Base-by-base conservation (phyloP, 2,329 filamentous ascomycete species). In the Ascochyta pisi region DNA sequence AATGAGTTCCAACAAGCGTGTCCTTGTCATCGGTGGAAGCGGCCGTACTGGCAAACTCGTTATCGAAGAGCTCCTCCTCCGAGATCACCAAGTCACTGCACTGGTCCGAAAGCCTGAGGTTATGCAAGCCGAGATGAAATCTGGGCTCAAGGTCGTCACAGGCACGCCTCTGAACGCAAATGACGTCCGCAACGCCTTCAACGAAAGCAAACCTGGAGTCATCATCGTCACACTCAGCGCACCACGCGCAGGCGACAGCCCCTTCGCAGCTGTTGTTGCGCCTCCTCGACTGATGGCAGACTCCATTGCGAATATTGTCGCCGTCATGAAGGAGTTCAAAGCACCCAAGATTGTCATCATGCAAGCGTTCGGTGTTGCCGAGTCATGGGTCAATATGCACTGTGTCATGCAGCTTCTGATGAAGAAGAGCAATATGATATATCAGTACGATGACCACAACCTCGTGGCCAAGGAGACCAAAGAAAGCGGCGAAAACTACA, bases 191-290 rank as follows among this genome's bases (percentile, higher is more conserved):
- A 57, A 41, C 34, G 77, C 77, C 2, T 73, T 81, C 54, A 16
- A 33, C 9, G 37, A 54, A 13, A 58, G 57, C 29, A 41, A 31
- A 3, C 64, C 69, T 7, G 47, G 75, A 40, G 79, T 77, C 5
- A 73, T 85, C 23, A 70, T 85, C 34, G 73, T 81, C 19, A 80
- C 84, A 0, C 78, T 86, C 12, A 80, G 76, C 56, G 78, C 82
- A 1, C 75, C 76, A 6, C 78, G 82, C 31, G 70, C 69, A 6
- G 76, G 71, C 22, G 80, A 82, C 50, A 81, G 73, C 34, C 83
- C 80, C 4, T 84, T 84, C 62, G 69, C 82, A 1, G 71, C 76
- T 3, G 71, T 77, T 1, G 74, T 79, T 15, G 73, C 77, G 0
- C 78, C 81, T 0, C 73, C 74, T 0, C 73, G 77, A 3, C 70